Evolutionary conservation across 1,284 basidiomycete species (phyloP), one percentile per base, ranked within the genome.

Genomic region (Rhodotorula mucilaginosa): DNA sequence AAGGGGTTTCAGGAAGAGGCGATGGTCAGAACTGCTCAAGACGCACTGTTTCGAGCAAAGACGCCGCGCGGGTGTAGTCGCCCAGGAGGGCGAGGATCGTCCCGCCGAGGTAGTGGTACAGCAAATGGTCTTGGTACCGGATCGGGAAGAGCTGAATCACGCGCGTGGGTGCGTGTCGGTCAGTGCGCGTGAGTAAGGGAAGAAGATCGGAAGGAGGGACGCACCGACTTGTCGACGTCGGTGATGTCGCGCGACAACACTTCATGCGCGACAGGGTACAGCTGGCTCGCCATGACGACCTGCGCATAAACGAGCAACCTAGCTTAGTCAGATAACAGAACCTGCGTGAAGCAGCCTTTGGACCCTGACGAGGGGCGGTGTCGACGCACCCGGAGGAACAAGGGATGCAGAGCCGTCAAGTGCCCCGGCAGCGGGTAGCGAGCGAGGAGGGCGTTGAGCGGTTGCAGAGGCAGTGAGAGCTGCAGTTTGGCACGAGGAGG

Each of bases 71-170:
- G 3, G 82, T 77, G 86, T 88, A 91, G 23, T 83, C 82, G 74
- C 87, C 87, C 57, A 89, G 82, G 3, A 86, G 85, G 0, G 87
- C 87, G 4, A 88, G 82, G 1, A 85, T 85, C 51, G 89, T 83
- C 1, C 89, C 89, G 3, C 88, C 90, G 2, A 86, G 83, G 78
- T 92, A 91, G 81, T 92, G 90, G 79, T 92, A 92, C 31, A 86
- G 80, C 31, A 92, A 83, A 76, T 89, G 89, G 80, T 92, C 91
- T 69, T 86, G 87, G 81, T 91, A 91, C 51, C 81, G 81, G 68
- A 92, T 62, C 34, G 78, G 76, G 57, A 60, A 62, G 18, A 52
- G 16, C 70, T 69, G 10, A 52, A 26, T 13, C 21, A 2, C n/a
- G 51, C 18, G 46, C 10, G 49, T 39, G 56, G 31, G n/a, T 1